A percentile compares a stretch with the other conserved stretches of the same genome.
Evolutionary conservation across 78 protist species (phyloP).

Genomic region (Mastigamoeba balamuthi): DNA sequence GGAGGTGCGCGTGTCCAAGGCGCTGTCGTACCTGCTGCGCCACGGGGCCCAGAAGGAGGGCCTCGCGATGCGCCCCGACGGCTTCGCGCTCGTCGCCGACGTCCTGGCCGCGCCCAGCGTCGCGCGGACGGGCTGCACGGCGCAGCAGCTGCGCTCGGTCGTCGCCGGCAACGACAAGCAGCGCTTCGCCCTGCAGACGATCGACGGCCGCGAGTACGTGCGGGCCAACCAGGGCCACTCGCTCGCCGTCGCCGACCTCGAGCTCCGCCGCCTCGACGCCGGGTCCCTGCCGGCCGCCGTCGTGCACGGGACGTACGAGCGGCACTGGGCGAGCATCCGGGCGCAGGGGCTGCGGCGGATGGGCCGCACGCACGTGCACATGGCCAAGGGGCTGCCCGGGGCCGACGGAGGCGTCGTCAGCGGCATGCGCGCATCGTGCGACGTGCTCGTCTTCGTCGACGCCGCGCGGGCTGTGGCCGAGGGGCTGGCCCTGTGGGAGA

Average conservation of each 20-base stretch:
- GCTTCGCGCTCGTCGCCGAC: neutral
- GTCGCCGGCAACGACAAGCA: constrained; percentile 11
- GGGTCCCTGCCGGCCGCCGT: neutral
- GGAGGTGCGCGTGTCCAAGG: neutral
- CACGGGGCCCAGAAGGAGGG: constrained; percentile 2
- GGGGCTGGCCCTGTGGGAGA: constrained; percentile 20
- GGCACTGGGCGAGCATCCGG: neutral
- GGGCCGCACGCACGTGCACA: constrained; percentile 45
- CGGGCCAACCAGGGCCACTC: constrained; percentile 63
- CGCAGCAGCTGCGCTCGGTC: neutral
- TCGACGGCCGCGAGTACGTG: neutral
- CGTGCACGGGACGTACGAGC: constrained; percentile 49
- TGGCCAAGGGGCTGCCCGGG: constrained; percentile 35
- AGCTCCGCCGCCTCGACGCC: neutral
- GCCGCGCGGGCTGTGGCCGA: neutral
- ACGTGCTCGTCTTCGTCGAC: constrained; percentile 30
- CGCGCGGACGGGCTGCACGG: neutral
- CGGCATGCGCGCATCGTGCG: constrained; percentile 29
- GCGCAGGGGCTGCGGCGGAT: constrained; percentile 19
- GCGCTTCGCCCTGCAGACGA: neutral
- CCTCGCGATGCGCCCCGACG: neutral
- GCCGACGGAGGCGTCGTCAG: constrained; percentile 24
- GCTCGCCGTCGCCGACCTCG: neutral
- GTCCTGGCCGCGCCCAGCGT: neutral
- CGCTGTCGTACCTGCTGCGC: constrained; percentile 1